Evolutionary conservation across 1,284 basidiomycete genomes (phyloP), one percentile per base, ranked within the genome.

Genomic region (Cutaneotrichosporon cutaneum): DNA sequence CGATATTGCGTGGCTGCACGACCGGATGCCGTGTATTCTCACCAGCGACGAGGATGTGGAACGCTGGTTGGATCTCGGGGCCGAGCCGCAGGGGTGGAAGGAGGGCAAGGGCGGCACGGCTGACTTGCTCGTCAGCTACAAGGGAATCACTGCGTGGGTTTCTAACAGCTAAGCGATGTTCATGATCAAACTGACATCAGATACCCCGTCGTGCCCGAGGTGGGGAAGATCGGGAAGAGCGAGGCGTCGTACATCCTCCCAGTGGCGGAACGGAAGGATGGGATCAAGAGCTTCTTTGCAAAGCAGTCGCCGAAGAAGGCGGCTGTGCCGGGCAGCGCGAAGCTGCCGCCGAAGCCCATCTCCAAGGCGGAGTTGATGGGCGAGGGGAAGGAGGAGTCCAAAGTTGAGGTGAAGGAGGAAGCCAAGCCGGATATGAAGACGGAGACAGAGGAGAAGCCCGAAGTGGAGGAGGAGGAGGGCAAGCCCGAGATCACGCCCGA

Each of bases 1-100:
- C 59, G 83, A 86, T 11, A 82, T 91, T 59, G 80, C 81, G 11
- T 93, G 90, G 88, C 82, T 95, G 33, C 94, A 97, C 76, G 90
- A 95, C 71, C 87, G 94, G 18, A 94, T 95, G 81, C 94, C 94
- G 3, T 90, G 94, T 56, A 89, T 97, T 55, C 83, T 98, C 2
- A 82, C 85, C 2, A 82, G 82, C 0, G 72, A 81, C 51, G 82
- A 85, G 4, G 87, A 89, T 7, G 81, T 94, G 42, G 73, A 82
- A 13, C 74, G 77, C 24, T 98, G 94, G 94, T 83, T 98, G 11
- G 89, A 94, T 73, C 64, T 88, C 86, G 13, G 85, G 83, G 10
- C 83, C 84, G 2, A 82, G 83, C 55, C 79, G 73, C 24, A 92
- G 88, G 91, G 72, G 77, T 8, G 83, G 84, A 35, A 71, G 68